Evolutionary conservation across 2,329 filamentous ascomycete genomes (phyloP), one percentile per base, ranked within the genome.

Genomic region (Xylaria sp.): DNA sequence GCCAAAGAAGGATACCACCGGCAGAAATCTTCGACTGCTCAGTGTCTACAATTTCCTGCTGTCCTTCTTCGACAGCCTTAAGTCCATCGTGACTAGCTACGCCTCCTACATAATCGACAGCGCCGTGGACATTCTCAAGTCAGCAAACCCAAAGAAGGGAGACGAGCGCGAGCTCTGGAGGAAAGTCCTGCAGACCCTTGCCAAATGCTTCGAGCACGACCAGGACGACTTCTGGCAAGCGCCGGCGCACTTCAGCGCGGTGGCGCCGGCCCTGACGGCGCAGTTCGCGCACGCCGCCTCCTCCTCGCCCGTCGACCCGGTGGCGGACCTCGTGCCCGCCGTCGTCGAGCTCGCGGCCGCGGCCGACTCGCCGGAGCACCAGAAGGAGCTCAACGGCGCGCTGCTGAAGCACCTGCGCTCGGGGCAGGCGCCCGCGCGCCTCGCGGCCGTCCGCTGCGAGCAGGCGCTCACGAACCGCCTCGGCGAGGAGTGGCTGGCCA

Each of bases 191-290:
- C 77, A 79, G 48, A 89, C 91, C 18, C 79, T 97, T 42, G 77
- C 81, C 22, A 87, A 85, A 63, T 88, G 86, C 63, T 96, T 97
- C 68, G 82, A 89, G 72, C 86, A 96, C 70, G 94, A 97, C 69
- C 90, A 96, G 73, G 92, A 96, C 70, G 89, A 92, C 72, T 97
- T 96, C 77, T 97, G 92, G 92, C 92, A 96, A 78, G 86, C 90
- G 0, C 93, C 94, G 0, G 83, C 89, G 0, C 92, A 97, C 74
- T 96, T 97, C 68, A 79, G 80, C 52, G 83, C 83, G 22, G 85
- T 97, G 38, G 84, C 86, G 13, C 78, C 80, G 0, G 84, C 88
- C 2, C 78, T 97, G 24, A 80, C 91, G 57, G 76, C 80, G 20
- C 91, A 95, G 56, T 83, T 88, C 60, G 64, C 76, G 39, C 74